Conservation (phyloP, 176 grass and related monocot genomes). For the Musa acuminata region DNA sequence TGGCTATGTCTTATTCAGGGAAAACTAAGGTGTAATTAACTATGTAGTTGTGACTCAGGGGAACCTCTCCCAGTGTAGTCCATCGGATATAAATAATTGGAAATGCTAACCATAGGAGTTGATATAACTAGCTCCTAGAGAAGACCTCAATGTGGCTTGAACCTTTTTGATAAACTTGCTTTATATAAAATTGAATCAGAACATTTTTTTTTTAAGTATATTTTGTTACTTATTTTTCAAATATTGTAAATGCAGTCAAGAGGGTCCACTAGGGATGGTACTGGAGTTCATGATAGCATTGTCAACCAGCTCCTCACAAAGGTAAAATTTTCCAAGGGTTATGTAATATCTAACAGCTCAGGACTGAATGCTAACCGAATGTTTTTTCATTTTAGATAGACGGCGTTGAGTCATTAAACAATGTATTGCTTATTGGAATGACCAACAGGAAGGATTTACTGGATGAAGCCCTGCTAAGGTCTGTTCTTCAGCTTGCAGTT, state of each 20-base stretch:
- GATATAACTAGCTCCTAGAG: neutral
- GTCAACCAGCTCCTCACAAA: constrained; percentile 97
- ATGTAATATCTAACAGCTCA: neutral
- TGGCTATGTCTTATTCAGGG: too few relatives aligned
- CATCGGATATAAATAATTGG: neutral
- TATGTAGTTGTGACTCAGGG: neutral
- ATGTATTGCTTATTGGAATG: constrained; percentile 98
- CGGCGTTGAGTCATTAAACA: constrained; percentile 92
- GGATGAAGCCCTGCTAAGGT: constrained; percentile 94
- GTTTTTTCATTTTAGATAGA: constrained; percentile 62
- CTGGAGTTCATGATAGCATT: constrained; percentile 94
- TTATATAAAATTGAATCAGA: neutral
- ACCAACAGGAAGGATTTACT: constrained; percentile 97
- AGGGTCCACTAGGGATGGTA: constrained; percentile 91
- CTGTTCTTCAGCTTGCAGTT: constrained; percentile 7
- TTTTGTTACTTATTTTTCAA: neutral
- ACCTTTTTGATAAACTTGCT: neutral
- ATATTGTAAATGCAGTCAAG: constrained; percentile 49
- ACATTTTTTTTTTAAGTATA: neutral
- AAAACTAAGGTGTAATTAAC: too few relatives aligned
- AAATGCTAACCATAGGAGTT: neutral
- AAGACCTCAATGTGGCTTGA: neutral
- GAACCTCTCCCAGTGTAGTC: neutral
- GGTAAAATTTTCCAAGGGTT: constrained; percentile 23
- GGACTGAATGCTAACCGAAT: constrained; percentile 23